Evolutionary conservation across 2,329 filamentous ascomycete species (phyloP).

Genomic region (Periconia sp.): DNA sequence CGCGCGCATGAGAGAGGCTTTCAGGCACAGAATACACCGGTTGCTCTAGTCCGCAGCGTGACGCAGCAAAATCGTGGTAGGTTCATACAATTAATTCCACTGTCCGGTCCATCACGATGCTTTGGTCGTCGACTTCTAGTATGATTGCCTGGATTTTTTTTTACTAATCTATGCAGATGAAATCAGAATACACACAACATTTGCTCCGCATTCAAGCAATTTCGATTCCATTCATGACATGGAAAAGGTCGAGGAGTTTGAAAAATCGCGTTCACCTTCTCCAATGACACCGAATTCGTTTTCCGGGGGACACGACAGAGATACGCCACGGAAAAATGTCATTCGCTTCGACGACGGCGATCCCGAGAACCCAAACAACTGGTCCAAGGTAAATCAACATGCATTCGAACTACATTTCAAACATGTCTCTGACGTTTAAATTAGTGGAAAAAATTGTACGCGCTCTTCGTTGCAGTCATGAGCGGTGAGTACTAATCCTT

Average conservation of each 20-base stretch:
- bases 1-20: slow-evolving; percentile 25
- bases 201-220: slow-evolving; percentile 22
- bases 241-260: slow-evolving; percentile 30
- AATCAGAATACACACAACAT: slow-evolving; percentile 19
- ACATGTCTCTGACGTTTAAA: background rate
- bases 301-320: slow-evolving; percentile 5
- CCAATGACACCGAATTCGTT: slow-evolving; percentile 13
- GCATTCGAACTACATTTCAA: background rate
- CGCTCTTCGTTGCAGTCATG: slow-evolving; percentile 59
- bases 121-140: too few relatives aligned
- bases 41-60: slow-evolving; percentile 29
- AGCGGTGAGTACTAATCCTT: slow-evolving; percentile 47
- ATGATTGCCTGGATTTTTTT: too few relatives aligned
- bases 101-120: background rate
- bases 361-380: slow-evolving; percentile 47
- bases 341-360: slow-evolving; percentile 45
- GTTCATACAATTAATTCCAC: slow-evolving; percentile 7
- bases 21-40: slow-evolving; percentile 26
- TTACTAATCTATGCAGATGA: slow-evolving; percentile 2
- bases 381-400: slow-evolving; percentile 28
- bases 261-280: slow-evolving; percentile 21
- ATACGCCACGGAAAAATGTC: slow-evolving; percentile 21
- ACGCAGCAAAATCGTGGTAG: slow-evolving; percentile 25
- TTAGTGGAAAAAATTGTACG: slow-evolving; percentile 57
- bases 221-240: slow-evolving; percentile 21